phyloP scores from a whole-genome alignment of 2,329 filamentous ascomycete species.

The Rutstroemia sp. region DNA sequence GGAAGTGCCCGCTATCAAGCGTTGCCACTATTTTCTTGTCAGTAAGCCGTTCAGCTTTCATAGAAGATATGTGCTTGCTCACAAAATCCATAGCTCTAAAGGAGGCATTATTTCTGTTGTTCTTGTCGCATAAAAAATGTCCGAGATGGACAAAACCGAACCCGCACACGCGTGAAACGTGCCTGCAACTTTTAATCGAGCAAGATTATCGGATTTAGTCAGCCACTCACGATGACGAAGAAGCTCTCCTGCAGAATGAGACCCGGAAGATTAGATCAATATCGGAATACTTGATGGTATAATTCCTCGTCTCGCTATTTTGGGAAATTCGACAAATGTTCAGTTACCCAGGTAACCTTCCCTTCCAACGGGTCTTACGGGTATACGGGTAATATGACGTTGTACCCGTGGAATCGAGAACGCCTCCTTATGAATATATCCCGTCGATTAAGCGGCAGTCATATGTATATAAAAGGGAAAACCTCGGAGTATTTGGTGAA shows the following conservation, averaged over 20 bases:
- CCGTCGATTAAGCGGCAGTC: too few relatives aligned
- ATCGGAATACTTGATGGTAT: too few relatives aligned
- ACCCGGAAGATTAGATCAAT: too few relatives aligned
- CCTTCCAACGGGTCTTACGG: not conserved
- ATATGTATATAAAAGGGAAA: too few relatives aligned
- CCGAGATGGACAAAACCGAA: not conserved
- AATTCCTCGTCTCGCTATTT: too few relatives aligned
- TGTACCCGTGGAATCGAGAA: not conserved
- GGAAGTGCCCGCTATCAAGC: constrained; percentile 55
- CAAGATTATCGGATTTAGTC: not conserved
- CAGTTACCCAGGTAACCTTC: too few relatives aligned
- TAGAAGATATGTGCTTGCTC: constrained; percentile 9
- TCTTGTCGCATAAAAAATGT: not conserved
- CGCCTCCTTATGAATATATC: not conserved
- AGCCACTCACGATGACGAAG: not conserved
- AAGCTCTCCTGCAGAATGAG: not conserved
- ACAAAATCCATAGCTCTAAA: constrained; percentile 24
- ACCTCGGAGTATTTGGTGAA: too few relatives aligned
- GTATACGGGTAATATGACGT: not conserved
- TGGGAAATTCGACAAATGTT: too few relatives aligned
- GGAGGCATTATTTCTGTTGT: not conserved
- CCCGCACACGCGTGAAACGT: not conserved
- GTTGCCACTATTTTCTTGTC: constrained; percentile 48
- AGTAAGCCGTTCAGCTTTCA: not conserved
- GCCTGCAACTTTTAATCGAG: not conserved